These are phyloP conservation scores for Penicillium capsulatum DNA, from an alignment of 2,329 filamentous ascomycete species.

Conservation along the genomic window DNA sequence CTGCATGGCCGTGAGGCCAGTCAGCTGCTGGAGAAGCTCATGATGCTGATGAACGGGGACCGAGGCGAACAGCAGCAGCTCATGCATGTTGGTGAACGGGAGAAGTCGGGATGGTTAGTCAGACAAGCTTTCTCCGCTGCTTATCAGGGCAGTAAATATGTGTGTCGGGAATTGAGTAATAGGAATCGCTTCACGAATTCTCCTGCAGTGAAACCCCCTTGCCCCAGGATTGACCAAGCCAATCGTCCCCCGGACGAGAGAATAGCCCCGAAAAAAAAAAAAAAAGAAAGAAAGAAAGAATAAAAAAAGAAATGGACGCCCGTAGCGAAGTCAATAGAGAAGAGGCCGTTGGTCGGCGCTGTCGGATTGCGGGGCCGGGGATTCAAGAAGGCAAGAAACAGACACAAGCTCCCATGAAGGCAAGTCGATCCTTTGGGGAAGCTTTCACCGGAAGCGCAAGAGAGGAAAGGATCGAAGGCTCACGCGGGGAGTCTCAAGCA, in stretches of 20 bases:
- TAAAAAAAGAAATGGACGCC: too few species aligned
- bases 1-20: constrained; percentile 59
- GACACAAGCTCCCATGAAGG: too few species aligned
- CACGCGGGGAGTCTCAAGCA: constrained; percentile 2
- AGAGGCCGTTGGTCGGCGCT: neutral
- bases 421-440: constrained; percentile 10
- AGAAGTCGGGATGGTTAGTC: constrained; percentile 21
- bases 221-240: too few species aligned
- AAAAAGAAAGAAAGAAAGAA: too few species aligned
- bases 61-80: constrained; percentile 59
- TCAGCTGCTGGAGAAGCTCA: constrained; percentile 58
- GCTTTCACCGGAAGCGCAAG: constrained; percentile 25
- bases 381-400: neutral
- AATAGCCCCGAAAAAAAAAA: too few species aligned
- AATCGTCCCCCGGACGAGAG: too few species aligned
- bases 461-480: constrained; percentile 22
- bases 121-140: constrained; percentile 3
- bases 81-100: constrained; percentile 50
- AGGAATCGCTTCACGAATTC: neutral
- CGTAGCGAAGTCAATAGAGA: too few species aligned
- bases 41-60: constrained; percentile 55
- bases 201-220: constrained; percentile 1
- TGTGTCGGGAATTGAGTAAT: constrained; percentile 9
- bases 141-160: constrained; percentile 7
- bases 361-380: neutral